phyloP scores from a whole-genome alignment of 169 alveolate species.

The Theileria luwenshuni region DNA sequence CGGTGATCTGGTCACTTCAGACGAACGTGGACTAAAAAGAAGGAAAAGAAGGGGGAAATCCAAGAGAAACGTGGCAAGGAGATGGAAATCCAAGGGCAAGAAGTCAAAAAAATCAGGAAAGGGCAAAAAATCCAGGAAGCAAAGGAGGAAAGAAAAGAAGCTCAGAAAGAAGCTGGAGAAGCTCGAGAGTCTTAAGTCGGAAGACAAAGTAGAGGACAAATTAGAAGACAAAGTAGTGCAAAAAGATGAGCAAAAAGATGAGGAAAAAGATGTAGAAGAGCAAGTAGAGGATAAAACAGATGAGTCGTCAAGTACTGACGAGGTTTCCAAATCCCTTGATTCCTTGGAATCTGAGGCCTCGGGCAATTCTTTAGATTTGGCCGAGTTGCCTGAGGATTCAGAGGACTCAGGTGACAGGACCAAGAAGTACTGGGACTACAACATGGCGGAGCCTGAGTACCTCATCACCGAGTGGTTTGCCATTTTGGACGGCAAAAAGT shows the following conservation, averaged over 20 bases:
- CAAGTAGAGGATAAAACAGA: constrained; percentile 18
- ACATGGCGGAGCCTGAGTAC: constrained; percentile 22
- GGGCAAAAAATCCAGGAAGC: constrained; percentile 21
- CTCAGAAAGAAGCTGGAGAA: constrained; percentile 13
- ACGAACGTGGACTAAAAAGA: neutral
- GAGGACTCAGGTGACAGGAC: neutral
- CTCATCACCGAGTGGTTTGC: constrained; percentile 40
- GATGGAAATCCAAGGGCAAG: constrained; percentile 4
- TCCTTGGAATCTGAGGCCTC: too few relatives aligned
- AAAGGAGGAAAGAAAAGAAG: too few relatives aligned
- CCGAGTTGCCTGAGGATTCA: neutral
- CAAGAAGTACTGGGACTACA: constrained; percentile 36
- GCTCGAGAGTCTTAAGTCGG: neutral
- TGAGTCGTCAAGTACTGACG: neutral
- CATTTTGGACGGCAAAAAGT: constrained; percentile 34
- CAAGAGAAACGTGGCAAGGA: constrained; percentile 12
- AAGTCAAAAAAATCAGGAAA: constrained; percentile 2
- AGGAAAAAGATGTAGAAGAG: constrained; percentile 32
- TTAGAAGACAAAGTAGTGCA: constrained; percentile 12
- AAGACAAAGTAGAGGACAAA: constrained; percentile 9
- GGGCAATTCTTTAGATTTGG: too few relatives aligned
- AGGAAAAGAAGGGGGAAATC: neutral
- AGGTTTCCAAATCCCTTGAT: neutral
- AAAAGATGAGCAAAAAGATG: constrained; percentile 8
- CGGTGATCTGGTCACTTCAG: neutral